A percentile compares a stretch with the other conserved stretches of the same genome.
These are phyloP conservation scores for Elsinoe batatas DNA, from an alignment of 2,329 filamentous ascomycete genomes.

Conservation along the genomic window DNA sequence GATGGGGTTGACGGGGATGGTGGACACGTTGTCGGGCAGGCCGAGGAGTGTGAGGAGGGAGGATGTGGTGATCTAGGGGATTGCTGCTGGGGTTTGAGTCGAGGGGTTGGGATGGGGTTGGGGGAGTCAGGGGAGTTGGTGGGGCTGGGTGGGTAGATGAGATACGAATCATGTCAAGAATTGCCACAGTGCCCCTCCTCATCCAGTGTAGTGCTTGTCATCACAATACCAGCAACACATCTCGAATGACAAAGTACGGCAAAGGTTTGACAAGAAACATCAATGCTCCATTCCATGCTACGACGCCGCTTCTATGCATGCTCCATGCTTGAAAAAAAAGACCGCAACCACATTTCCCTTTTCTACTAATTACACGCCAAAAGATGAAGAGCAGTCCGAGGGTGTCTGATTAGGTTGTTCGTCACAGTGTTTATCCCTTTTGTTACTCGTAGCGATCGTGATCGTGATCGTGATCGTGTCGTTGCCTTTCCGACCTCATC, in stretches of 20 bases:
- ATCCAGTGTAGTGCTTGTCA: no score
- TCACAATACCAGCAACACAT: neutral
- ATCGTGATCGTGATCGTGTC: slow-evolving; percentile 4
- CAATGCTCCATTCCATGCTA: neutral
- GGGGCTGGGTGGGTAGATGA: neutral
- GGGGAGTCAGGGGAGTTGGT: neutral
- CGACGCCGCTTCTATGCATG: slow-evolving; percentile 6
- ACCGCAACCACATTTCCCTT: neutral
- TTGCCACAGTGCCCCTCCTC: no score
- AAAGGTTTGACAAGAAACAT: neutral
- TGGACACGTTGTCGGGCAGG: slow-evolving; percentile 74
- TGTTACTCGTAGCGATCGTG: slow-evolving; percentile 4
- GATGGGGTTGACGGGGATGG: slow-evolving; percentile 67
- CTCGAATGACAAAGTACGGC: neutral
- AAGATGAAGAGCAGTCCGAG: no score
- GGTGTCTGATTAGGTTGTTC: neutral
- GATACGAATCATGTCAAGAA: neutral
- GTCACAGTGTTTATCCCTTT: neutral
- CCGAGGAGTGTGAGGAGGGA: slow-evolving; percentile 19
- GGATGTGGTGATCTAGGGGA: slow-evolving; percentile 6
- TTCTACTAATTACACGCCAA: slow-evolving; percentile 7
- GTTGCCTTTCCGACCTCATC: neutral
- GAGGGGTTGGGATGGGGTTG: neutral
- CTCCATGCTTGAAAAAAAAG: neutral
- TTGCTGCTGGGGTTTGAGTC: neutral